Evolutionary conservation across 257 asterid genomes (phyloP), one percentile per base, ranked within the genome.

Genomic region (Craterostigma plantagineum): DNA sequence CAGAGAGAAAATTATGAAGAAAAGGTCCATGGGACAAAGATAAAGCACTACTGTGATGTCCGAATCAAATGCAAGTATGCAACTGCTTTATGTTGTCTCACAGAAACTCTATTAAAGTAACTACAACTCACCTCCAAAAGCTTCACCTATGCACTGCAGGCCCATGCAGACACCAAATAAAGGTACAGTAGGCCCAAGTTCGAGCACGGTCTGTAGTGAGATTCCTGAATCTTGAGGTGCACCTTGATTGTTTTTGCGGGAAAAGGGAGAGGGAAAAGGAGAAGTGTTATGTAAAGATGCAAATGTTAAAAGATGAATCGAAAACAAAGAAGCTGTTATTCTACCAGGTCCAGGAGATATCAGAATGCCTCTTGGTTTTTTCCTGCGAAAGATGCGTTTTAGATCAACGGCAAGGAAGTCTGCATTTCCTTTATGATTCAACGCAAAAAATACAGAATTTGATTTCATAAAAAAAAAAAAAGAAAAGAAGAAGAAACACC

Each of bases 111-210:
- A 23, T 23, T 2, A n/a, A n/a, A 23, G 2, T 23, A 23, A 23
- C 30, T 6, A 45, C 53, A 35, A 42, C 59, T 39, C 62, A 87
- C 97, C 97, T 74, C 98, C 98, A 63, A 83, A 90, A 10, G 95
- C 98, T 77, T 90, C 98, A 13, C 98, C 98, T 45, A 83, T 90
- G 79, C 98, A 90, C 63, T 90, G 98, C 75, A 90, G 62, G 38
- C 98, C 98, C 98, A 90, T 90, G 68, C 98, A 90, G 52, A 90
- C 98, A 18, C 98, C 98, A 75, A 90, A 90, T 56, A 90, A 57
- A 30, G 98, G 98, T 27, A 83, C 63, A 34, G 52, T 66, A 35
- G 94, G 94, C 34, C 98, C 98, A 56, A 90, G 75, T 63, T 90
- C 78, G 61, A 76, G 52, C 43, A 90, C 95, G 4, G 87, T 83